Evolutionary conservation across 2,329 filamentous ascomycete genomes (phyloP).

Genomic region (Colletotrichum costaricense): DNA sequence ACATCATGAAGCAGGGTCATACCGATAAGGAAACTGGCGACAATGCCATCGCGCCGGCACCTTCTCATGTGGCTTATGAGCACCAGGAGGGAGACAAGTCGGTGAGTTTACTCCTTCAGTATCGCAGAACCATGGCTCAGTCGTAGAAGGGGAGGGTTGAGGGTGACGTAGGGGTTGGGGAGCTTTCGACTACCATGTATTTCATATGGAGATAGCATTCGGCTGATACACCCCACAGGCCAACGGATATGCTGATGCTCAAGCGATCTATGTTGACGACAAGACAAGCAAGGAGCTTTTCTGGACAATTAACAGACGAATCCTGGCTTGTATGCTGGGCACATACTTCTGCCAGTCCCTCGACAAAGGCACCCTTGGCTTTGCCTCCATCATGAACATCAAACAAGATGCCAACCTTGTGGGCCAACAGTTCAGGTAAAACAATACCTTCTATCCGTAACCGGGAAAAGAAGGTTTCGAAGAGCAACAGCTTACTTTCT

Average conservation of each 20-base stretch:
- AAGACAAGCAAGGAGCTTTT: constrained; percentile 61
- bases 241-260: constrained; percentile 5
- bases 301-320: constrained; percentile 60
- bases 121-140: not conserved
- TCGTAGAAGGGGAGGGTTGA: too few relatives aligned
- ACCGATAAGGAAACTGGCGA: not conserved
- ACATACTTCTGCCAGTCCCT: constrained; percentile 58
- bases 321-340: constrained; percentile 62
- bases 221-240: not conserved
- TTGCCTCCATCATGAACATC: constrained; percentile 66
- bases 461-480: constrained; percentile 30
- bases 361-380: constrained; percentile 46
- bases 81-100: constrained; percentile 4
- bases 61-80: not conserved
- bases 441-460: too few relatives aligned
- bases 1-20: constrained; percentile 15
- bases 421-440: constrained; percentile 45
- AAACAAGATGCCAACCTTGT: constrained; percentile 59
- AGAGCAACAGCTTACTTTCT: constrained; percentile 41
- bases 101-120: not conserved
- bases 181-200: too few relatives aligned
- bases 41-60: not conserved
- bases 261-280: constrained; percentile 56
- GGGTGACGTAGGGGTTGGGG: too few relatives aligned
- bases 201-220: too few relatives aligned